Conservation (phyloP, 805 yeast genomes). For the Yarrowia deformans region DNA sequence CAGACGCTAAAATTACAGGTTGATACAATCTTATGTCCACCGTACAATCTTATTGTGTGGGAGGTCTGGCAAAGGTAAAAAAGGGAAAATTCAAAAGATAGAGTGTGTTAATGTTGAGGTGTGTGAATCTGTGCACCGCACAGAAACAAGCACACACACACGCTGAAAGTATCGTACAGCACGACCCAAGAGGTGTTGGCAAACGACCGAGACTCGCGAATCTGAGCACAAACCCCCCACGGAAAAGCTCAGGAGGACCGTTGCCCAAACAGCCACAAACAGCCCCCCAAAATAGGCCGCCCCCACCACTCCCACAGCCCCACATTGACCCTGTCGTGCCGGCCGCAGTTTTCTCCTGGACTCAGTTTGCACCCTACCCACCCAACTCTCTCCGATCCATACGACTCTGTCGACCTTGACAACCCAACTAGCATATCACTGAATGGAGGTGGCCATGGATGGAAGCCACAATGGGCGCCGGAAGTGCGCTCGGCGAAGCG, state of each 20-base stretch:
- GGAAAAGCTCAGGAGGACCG: too few species aligned
- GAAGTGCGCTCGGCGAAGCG: slow-evolving; percentile 25
- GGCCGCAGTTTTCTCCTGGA: slow-evolving; percentile 12
- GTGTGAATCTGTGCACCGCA: slow-evolving; percentile 34
- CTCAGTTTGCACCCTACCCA: slow-evolving; percentile 12
- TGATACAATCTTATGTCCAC: slow-evolving; percentile 22
- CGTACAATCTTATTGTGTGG: slow-evolving; percentile 35
- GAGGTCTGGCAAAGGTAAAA: slow-evolving; percentile 4
- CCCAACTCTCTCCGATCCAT: slow-evolving; percentile 10
- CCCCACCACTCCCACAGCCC: neutral
- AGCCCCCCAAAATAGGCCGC: too few species aligned
- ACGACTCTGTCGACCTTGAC: slow-evolving; percentile 9
- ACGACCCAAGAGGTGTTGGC: too few species aligned
- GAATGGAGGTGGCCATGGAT: slow-evolving; percentile 34
- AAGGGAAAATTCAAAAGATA: slow-evolving; percentile 17
- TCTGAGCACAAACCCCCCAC: too few species aligned
- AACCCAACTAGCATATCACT: neutral
- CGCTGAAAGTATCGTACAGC: neutral
- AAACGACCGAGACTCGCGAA: too few species aligned
- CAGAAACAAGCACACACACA: neutral
- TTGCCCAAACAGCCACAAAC: neutral
- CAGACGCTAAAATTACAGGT: slow-evolving; percentile 2
- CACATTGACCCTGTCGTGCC: neutral
- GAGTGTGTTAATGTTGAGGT: slow-evolving; percentile 29
- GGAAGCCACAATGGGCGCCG: slow-evolving; percentile 36